Conservation (phyloP, 2,329 filamentous ascomycete genomes). For the Aspergillus calidoustus region DNA sequence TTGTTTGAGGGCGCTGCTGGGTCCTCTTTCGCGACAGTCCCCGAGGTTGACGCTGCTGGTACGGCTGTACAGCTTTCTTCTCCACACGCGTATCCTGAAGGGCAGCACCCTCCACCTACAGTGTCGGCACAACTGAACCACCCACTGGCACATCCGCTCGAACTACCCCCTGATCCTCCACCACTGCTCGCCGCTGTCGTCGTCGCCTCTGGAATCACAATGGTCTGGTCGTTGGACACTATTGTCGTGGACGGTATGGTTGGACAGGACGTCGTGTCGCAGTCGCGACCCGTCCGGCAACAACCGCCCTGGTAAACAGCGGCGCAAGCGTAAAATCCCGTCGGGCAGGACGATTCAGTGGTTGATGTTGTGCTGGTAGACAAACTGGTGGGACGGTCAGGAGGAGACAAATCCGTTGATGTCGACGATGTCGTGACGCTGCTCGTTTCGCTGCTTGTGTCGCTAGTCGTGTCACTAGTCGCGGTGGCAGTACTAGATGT, state of each 20-base stretch:
- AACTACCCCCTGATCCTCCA: constrained; percentile 27
- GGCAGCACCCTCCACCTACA: constrained; percentile 82
- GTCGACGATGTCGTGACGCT: constrained; percentile 33
- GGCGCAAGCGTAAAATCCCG: constrained; percentile 88
- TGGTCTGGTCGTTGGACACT: constrained; percentile 66
- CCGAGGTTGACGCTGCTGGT: constrained; percentile 56
- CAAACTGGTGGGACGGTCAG: constrained; percentile 44
- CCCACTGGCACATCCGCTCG: constrained; percentile 69
- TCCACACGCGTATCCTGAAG: constrained; percentile 74
- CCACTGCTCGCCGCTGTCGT: constrained; percentile 37
- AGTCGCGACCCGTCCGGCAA: constrained; percentile 86
- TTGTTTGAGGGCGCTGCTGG: constrained; percentile 27
- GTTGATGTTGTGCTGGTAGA: constrained; percentile 45
- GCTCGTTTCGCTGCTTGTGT: constrained; percentile 30
- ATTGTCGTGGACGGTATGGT: constrained; percentile 69
- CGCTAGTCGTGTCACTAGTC: not conserved
- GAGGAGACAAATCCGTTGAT: constrained; percentile 36
- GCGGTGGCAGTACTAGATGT: not conserved
- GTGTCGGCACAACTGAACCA: constrained; percentile 75
- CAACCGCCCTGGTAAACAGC: constrained; percentile 82
- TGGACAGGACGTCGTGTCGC: constrained; percentile 79
- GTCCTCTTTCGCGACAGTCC: constrained; percentile 50
- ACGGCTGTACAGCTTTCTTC: constrained; percentile 69
- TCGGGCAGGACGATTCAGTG: constrained; percentile 67
- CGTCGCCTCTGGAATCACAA: constrained; percentile 64